Percentiles rank a stretch among this genome's conserved stretches.
Evolutionary conservation across 192 early-diverging fungal species (phyloP).

Genomic region (Obelidium mucronatum): DNA sequence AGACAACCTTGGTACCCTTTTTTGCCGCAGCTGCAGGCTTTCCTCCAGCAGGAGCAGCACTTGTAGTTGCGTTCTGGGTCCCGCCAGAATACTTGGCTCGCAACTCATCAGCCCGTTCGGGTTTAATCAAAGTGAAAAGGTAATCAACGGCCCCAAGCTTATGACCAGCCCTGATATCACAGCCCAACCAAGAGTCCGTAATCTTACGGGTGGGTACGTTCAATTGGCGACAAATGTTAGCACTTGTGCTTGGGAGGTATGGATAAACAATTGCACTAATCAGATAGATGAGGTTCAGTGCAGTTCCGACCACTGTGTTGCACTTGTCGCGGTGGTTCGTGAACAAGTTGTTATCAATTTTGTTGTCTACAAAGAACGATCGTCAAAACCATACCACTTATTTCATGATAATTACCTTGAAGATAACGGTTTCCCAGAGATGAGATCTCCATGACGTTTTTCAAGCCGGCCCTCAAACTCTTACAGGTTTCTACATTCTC

Average conservation of each 20-base stretch:
- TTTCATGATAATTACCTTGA: slow-evolving; percentile 56
- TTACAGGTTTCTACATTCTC: slow-evolving; percentile 84
- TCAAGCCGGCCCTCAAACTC: slow-evolving; percentile 77
- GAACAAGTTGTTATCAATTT: slow-evolving; percentile 91
- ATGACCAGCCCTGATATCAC: slow-evolving; percentile 86
- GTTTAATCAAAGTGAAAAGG: slow-evolving; percentile 90
- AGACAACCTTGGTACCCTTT: slow-evolving; percentile 41
- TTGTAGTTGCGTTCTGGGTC: slow-evolving; percentile 17
- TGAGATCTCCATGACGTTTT: slow-evolving; percentile 92
- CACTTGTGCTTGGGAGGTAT: slow-evolving; percentile 90
- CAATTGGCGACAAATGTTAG: slow-evolving; percentile 81
- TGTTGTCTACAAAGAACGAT: slow-evolving; percentile 61
- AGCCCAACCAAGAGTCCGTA: slow-evolving; percentile 71
- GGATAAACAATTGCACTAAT: slow-evolving; percentile 87
- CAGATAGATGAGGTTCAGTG: slow-evolving; percentile 90
- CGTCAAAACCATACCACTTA: not conserved
- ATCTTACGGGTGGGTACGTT: slow-evolving; percentile 81
- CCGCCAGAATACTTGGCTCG: slow-evolving; percentile 80
- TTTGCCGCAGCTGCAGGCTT: slow-evolving; percentile 44
- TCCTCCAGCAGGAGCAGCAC: slow-evolving; percentile 12
- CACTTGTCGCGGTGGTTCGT: slow-evolving; percentile 77
- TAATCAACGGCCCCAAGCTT: slow-evolving; percentile 86
- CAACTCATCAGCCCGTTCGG: slow-evolving; percentile 81
- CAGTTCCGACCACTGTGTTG: slow-evolving; percentile 83
- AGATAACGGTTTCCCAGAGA: slow-evolving; percentile 94